Evolutionary conservation across 768 basidiomycete genomes (phyloP), one percentile per base, ranked within the genome.

Genomic region (Dictyophora rubrovolvata): DNA sequence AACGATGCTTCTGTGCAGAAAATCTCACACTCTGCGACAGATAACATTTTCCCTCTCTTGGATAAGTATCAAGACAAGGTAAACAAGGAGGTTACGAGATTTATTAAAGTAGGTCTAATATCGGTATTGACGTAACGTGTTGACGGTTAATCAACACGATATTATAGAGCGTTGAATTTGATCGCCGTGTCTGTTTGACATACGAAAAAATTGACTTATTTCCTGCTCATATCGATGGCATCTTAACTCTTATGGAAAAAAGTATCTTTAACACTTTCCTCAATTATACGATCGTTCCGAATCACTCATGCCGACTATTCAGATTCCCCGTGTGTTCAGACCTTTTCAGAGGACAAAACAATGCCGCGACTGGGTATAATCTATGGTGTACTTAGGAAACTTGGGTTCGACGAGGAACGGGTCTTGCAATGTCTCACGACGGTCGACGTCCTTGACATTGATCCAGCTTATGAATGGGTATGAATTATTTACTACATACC

Each of bases 381-480:
- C 0, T 93, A 88, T 66, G 90, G 92, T 48, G 80, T 87, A 23
- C 74, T 97, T 22, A 76, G 86, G 62, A 79, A 88, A 52, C 75
- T 93, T 21, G 90, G 89, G 3, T 92, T 92, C 68, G 70, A 78
- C 1, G 83, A 89, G 65, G 77, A 76, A 11, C 74, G 80, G 55
- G 85, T 92, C 6, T 76, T 81, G 53, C 78, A 87, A 64, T 96
- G 92, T 68, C 70, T 98, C 49, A 71, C 74, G 54, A 70, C 77
- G 6, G 81, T 91, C 23, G 70, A 74, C 23, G 80, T 85, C 12
- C 72, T 86, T 34, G 89, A 89, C 22, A 72, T 92, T n/a, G 94
- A 97, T 16, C 87, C 92, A 54, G 92, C 89, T 10, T 79, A 88
- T 55, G 87, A 93, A 67, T 97, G 95, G 95, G 92, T 95, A 63